Conservation (phyloP, 2,329 filamentous ascomycete species). For the Tolypocladium ophioglossoides region DNA sequence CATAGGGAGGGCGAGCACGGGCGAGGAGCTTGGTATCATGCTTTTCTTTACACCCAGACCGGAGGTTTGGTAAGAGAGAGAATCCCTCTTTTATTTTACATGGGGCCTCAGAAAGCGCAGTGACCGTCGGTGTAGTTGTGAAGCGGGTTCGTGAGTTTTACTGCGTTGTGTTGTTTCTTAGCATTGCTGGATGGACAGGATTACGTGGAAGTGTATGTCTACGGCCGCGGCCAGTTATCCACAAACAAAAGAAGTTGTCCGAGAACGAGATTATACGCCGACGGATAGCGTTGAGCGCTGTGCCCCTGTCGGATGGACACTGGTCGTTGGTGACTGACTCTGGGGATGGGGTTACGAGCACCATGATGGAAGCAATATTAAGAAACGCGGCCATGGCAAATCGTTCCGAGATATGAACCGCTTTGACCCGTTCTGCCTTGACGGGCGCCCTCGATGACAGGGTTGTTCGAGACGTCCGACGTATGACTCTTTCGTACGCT, state of each 20-base stretch:
- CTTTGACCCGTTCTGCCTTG: neutral
- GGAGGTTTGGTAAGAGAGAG: neutral
- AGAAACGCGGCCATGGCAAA: too few species aligned
- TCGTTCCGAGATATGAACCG: neutral
- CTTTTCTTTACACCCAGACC: neutral
- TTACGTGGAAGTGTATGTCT: neutral
- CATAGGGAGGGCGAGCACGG: constrained; percentile 1
- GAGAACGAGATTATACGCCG: too few species aligned
- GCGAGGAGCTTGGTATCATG: neutral
- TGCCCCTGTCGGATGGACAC: too few species aligned
- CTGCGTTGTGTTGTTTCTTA: neutral
- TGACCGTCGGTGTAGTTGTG: neutral
- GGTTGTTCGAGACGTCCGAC: neutral
- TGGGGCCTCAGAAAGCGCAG: neutral
- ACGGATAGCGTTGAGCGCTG: too few species aligned
- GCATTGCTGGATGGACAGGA: neutral
- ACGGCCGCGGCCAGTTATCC: neutral
- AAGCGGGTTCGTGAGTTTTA: neutral
- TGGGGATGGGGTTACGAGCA: too few species aligned
- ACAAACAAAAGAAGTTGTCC: neutral
- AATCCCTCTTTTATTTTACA: neutral
- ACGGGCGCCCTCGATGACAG: neutral
- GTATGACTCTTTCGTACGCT: neutral
- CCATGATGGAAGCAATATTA: too few species aligned
- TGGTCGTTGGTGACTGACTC: too few species aligned